A percentile compares a stretch with the other conserved stretches of the same genome.
Conservation (phyloP, 345 rosid species). For the Eucalyptus pumila region DNA sequence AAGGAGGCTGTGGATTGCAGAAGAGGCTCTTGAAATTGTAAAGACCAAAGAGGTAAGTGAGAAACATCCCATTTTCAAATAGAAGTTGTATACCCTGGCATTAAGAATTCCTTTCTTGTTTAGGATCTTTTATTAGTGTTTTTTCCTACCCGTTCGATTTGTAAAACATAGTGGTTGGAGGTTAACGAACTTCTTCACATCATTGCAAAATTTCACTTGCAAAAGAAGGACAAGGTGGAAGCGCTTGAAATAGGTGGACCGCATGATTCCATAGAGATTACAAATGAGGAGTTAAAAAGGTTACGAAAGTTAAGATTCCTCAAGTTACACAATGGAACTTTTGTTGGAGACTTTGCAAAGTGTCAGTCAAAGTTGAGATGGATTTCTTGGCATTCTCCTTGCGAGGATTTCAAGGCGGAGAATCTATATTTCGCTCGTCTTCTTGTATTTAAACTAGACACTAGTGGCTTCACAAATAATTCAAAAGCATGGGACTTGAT, state of each 20-base stretch:
- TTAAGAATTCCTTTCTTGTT: not conserved
- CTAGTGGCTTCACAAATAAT: not conserved
- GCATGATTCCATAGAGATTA: not conserved
- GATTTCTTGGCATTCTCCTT: not conserved
- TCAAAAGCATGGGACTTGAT: not conserved
- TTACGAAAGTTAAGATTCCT: not conserved
- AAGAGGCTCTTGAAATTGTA: not conserved
- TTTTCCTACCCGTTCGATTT: not conserved
- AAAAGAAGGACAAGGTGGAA: not conserved
- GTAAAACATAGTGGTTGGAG: not conserved
- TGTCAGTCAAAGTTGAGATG: not conserved
- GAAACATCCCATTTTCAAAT: no score
- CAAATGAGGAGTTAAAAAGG: not conserved
- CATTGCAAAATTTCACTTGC: not conserved
- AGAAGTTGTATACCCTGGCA: no score
- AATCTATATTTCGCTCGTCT: not conserved
- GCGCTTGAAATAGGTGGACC: not conserved
- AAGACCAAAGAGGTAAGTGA: not conserved
- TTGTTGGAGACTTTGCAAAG: not conserved
- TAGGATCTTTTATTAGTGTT: not conserved
- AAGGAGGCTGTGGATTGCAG: not conserved
- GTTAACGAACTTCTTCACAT: no score
- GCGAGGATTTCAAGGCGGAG: rapidly evolving
- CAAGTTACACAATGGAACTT: not conserved
- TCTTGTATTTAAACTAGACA: not conserved